Evolutionary conservation across 2,329 filamentous ascomycete species (phyloP), one percentile per base, ranked within the genome.

Genomic region (Penicillium sp.): DNA sequence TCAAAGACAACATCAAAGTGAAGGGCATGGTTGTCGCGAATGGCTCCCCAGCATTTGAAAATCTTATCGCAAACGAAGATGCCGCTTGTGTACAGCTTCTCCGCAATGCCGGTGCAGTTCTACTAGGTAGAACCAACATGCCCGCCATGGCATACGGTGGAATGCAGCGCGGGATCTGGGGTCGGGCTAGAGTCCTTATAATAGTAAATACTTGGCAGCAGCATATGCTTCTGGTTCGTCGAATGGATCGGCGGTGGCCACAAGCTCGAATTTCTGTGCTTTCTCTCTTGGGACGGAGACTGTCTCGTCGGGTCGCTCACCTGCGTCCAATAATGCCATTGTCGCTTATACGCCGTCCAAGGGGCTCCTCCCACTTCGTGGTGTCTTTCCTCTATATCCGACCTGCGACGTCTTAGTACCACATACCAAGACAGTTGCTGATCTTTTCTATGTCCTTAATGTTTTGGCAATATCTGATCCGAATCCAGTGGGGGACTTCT

Each of bases 61-160:
- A 78, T 7, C 64, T 86, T 0, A 60, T 80, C 2, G 76, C 83
- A 0, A 79, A 74, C 7, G 75, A 81, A 43, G 82, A 86, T 64
- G 80, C 82, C 1, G 79, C 79, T 3, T 77, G 79, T 6, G 81
- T 82, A 0, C 61, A 74, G 11, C 68, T 71, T 9, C 69, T 86
- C 6, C 73, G 77, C 4, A 70, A 75, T 26, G 79, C 80, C 1
- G 82, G 82, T 1, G 80, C 77, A 0, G 70, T 84, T 1, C 66
- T 83, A 20, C 70, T 84, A 0, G 84, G 83, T 0, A 77, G 79
- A 43, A 84, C 83, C 0, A 86, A 85, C 53, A 83, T 85, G 78
- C 83, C 81, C 0, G 79, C 83, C 0, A 84, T 85, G 81, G 83
- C 82, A 11, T 78, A 79, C 22, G 82, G 82, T 0, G 83, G 83